A percentile compares a stretch with the other conserved stretches of the same genome.
Evolutionary conservation across 768 basidiomycete species (phyloP).

Genomic region (Lactarius sanguifluus): DNA sequence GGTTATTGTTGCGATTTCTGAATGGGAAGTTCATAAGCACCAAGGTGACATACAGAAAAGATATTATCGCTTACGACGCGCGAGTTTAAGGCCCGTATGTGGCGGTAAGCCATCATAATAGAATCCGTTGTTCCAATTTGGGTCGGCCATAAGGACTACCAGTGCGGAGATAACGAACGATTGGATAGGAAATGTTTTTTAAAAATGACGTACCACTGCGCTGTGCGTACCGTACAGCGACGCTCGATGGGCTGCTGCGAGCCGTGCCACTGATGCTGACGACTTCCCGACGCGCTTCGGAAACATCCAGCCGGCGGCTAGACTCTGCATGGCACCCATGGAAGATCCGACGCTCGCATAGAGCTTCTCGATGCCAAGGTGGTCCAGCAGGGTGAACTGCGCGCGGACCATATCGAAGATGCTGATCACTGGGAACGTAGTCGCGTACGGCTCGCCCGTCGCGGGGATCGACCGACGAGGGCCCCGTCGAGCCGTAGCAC

Average conservation of each 20-base stretch:
- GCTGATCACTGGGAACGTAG: conserved; percentile 85
- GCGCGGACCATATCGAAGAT: conserved; percentile 98
- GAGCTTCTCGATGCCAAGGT: conserved; percentile 77
- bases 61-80: conserved; percentile 66
- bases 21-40: neutral
- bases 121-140: conserved; percentile 98
- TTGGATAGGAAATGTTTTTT: conserved; percentile 1
- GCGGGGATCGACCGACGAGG: conserved; percentile 77
- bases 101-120: conserved; percentile 96
- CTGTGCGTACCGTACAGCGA: conserved; percentile 96
- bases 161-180: conserved; percentile 7
- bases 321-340: conserved; percentile 98
- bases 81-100: conserved; percentile 97
- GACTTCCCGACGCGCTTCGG: conserved; percentile 87
- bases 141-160: conserved; percentile 98
- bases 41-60: conserved; percentile 6
- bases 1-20: conserved; percentile 98
- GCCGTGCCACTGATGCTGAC: conserved; percentile 96
- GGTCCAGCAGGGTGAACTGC: conserved; percentile 83
- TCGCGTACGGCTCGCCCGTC: conserved; percentile 75
- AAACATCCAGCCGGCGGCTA: conserved; percentile 91
- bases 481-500: conserved; percentile 97
- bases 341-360: conserved; percentile 94
- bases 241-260: conserved; percentile 84
- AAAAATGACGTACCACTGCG: conserved; percentile 70